A percentile compares a stretch with the other conserved stretches of the same genome.
phyloP scores from a whole-genome alignment of 1,284 basidiomycete genomes.

The Leccinum griseonigrum region DNA sequence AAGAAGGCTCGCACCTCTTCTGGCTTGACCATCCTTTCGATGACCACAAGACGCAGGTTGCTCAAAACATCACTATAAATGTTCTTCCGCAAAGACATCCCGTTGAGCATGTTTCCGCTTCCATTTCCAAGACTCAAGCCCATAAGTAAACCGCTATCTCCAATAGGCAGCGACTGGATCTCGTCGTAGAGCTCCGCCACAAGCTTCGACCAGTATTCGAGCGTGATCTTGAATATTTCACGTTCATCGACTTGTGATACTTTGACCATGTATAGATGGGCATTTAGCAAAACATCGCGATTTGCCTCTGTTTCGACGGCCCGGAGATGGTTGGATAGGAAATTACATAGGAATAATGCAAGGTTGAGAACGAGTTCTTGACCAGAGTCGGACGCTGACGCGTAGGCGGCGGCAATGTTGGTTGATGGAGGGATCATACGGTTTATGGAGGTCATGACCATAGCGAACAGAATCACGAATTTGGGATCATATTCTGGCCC shows the following conservation, averaged over 20 bases:
- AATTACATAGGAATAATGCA: conserved; percentile 95
- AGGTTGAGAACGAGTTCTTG: conserved; percentile 98
- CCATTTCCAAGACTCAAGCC: conserved; percentile 80
- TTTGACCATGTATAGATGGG: conserved; percentile 98
- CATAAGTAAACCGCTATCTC: conserved; percentile 92
- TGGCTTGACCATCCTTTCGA: conserved; percentile 99
- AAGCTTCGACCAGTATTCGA: conserved; percentile 99
- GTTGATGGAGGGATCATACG: conserved; percentile 98
- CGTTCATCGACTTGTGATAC: conserved; percentile 98
- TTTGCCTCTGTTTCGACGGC: conserved; percentile 91
- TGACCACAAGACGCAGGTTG: conserved; percentile 94
- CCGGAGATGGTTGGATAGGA: conserved; percentile 88
- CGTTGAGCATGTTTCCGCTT: conserved; percentile 66
- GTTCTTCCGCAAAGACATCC: conserved; percentile 86
- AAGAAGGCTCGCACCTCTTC: conserved; percentile 74
- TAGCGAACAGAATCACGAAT: conserved; percentile 96
- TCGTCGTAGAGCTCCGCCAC: conserved; percentile 99
- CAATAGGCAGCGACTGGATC: conserved; percentile 88
- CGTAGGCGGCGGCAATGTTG: conserved; percentile 92
- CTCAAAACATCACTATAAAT: conserved; percentile 94
- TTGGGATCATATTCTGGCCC: conserved; percentile 99
- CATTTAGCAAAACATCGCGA: conserved; percentile 92
- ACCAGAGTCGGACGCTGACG: conserved; percentile 87
- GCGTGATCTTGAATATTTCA: conserved; percentile 98
- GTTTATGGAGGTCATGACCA: conserved; percentile 97